These are phyloP conservation scores for Claviceps capensis DNA, from an alignment of 2,329 filamentous ascomycete species.

Conservation along the genomic window DNA sequence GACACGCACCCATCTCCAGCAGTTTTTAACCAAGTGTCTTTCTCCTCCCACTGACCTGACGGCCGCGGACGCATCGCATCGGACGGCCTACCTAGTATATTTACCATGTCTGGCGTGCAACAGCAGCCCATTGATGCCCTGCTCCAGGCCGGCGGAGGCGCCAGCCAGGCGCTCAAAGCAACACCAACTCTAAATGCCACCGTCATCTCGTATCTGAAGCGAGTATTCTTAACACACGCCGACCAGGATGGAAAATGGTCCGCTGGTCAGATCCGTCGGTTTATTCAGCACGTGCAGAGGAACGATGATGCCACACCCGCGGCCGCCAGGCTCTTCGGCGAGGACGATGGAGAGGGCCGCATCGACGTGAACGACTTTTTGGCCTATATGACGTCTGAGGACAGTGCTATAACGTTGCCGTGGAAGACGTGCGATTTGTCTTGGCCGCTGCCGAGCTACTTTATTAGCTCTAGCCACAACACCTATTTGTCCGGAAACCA, in stretches of 20 bases:
- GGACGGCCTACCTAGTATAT: background rate
- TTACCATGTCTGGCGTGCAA: constrained; percentile 1
- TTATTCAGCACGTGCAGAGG: constrained; percentile 32
- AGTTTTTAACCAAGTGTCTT: background rate
- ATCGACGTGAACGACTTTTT: constrained; percentile 37
- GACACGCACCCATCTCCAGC: background rate
- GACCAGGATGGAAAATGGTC: constrained; percentile 30
- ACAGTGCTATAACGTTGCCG: constrained; percentile 28
- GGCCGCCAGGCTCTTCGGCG: constrained; percentile 13
- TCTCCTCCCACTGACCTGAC: background rate
- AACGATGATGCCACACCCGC: constrained; percentile 20
- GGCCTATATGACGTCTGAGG: constrained; percentile 40
- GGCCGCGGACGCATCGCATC: background rate
- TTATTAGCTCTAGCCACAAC: constrained; percentile 89
- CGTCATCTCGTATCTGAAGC: constrained; percentile 29
- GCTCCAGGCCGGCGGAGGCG: constrained; percentile 34
- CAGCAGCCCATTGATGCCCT: constrained; percentile 12
- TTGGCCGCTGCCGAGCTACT: constrained; percentile 78
- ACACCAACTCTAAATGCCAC: constrained; percentile 28
- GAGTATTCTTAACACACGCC: constrained; percentile 32
- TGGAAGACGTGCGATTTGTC: constrained; percentile 41
- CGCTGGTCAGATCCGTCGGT: constrained; percentile 29
- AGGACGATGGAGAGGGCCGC: constrained; percentile 16
- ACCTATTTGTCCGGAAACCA: constrained; percentile 87
- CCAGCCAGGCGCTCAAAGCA: constrained; percentile 25